Conservation (phyloP, 139 green algal genomes). For the Gonium pectorale region DNA sequence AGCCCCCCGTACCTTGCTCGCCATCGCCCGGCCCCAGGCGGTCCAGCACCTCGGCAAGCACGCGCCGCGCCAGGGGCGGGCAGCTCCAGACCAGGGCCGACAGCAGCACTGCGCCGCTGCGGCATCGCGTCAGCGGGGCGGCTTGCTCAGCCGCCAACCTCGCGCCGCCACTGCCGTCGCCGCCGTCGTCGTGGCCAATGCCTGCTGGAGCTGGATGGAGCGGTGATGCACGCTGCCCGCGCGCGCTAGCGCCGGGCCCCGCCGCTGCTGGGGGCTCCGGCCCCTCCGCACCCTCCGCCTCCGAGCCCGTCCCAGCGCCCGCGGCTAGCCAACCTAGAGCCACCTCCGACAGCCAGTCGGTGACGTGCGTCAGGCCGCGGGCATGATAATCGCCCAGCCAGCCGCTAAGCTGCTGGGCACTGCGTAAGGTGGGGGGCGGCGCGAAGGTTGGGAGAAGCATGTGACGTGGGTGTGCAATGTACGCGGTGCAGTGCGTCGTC, state of each 20-base stretch:
- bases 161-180: not conserved
- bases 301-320: too few relatives aligned
- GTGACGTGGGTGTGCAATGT: too few relatives aligned
- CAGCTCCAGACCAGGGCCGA: conserved; percentile 29
- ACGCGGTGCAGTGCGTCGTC: too few relatives aligned
- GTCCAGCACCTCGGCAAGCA: not conserved
- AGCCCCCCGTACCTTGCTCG: too few relatives aligned
- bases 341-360: conserved; percentile 13
- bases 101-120: not conserved
- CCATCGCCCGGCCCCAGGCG: not conserved
- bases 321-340: conserved; percentile 30
- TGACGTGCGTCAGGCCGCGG: not conserved
- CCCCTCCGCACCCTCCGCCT: too few relatives aligned
- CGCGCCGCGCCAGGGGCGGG: not conserved
- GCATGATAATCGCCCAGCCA: not conserved
- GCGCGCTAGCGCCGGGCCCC: too few relatives aligned
- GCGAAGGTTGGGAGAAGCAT: not conserved
- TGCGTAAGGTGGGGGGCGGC: not conserved
- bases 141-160: not conserved
- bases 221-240: too few relatives aligned
- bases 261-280: too few relatives aligned
- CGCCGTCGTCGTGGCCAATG: too few relatives aligned
- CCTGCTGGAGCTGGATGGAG: not conserved
- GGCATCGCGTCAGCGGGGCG: not conserved
- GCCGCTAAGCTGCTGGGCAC: not conserved